Evolutionary conservation across 805 yeast genomes (phyloP), one percentile per base, ranked within the genome.

Genomic region (Suhomyces emberorum): DNA sequence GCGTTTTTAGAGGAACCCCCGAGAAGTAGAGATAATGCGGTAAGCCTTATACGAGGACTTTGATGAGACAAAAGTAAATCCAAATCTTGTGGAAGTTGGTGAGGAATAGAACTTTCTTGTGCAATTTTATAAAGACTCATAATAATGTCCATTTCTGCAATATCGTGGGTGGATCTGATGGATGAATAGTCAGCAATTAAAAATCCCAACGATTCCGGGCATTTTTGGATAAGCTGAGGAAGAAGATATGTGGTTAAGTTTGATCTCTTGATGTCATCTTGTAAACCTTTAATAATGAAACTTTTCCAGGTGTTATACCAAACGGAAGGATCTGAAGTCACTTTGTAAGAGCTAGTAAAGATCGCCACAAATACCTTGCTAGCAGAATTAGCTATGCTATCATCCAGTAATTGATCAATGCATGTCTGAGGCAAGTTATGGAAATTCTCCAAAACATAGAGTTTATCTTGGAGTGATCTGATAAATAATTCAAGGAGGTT

Each of bases 341-440:
- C 34, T 8, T 31, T 20, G 15, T 34, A 30, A 14, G 43, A 39
- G 12, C 38, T 55, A 20, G 43, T 41, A 41, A 34, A 64, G 42
- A 49, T 41, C 0, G 70, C 50, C 5, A 65, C 64, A 1, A 82
- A 38, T 12, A 80, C 68, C 49, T 77, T 82, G n/a, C 84, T 80
- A 14, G 79, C 68, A 3, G 82, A 73, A 41, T 78, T 83, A 0
- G 93, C 81, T 37, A 87, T 54, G 0, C 87, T 74, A 45, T 75
- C 78, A 1, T 79, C 68, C 44, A 65, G 59, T 62, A 83, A 78
- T 12, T 69, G 56, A 2, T 59, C 47, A 10, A 83, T 51, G n/a
- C 83, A 70, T 7, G 60, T 60, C 3, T 46, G 46, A 3, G 78
- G 57, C 41, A 83, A 77, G 1, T 45, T 29, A 1, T 83, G 79